Percentiles rank a stretch among this genome's conserved stretches.
Evolutionary conservation across 768 basidiomycete genomes (phyloP).

Genomic region (Mycena crocata): DNA sequence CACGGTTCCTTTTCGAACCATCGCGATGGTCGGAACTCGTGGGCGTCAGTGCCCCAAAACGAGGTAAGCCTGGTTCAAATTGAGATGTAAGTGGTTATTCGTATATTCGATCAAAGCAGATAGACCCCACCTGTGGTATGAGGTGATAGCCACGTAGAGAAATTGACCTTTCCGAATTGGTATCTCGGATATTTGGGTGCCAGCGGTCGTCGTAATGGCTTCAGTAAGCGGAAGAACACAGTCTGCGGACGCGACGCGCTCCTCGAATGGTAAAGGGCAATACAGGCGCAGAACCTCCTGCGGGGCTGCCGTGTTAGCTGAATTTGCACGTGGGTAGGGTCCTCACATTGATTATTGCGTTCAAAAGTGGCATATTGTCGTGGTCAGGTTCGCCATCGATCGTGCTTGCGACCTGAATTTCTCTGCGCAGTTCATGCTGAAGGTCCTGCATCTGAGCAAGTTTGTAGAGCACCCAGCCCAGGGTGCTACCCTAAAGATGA

Average conservation of each 20-base stretch:
- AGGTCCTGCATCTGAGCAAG: slow-evolving; percentile 3
- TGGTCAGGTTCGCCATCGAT: neutral
- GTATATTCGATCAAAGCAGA: too few relatives aligned
- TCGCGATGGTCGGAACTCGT: slow-evolving; percentile 29
- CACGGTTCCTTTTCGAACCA: slow-evolving; percentile 11
- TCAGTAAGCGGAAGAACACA: slow-evolving; percentile 26
- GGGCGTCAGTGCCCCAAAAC: slow-evolving; percentile 35
- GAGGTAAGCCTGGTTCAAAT: slow-evolving; percentile 11
- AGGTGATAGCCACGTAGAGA: slow-evolving; percentile 19
- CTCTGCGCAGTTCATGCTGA: neutral
- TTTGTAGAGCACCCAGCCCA: slow-evolving; percentile 8
- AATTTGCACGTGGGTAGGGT: too few relatives aligned
- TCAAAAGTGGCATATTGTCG: slow-evolving; percentile 10
- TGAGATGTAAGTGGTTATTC: too few relatives aligned
- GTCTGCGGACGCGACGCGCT: slow-evolving; percentile 23
- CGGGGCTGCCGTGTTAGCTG: too few relatives aligned
- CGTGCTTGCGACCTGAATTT: slow-evolving; percentile 1
- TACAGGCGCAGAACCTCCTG: slow-evolving; percentile 10
- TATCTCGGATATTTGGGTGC: slow-evolving; percentile 23
- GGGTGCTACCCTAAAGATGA: neutral
- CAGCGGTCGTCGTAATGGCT: slow-evolving; percentile 19
- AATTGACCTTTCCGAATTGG: slow-evolving; percentile 23
- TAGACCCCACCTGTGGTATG: slow-evolving; percentile 29
- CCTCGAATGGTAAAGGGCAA: neutral
- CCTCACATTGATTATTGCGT: slow-evolving; percentile 11